phyloP scores from a whole-genome alignment of 805 yeast species.

The Zygotorulaspora florentina region DNA sequence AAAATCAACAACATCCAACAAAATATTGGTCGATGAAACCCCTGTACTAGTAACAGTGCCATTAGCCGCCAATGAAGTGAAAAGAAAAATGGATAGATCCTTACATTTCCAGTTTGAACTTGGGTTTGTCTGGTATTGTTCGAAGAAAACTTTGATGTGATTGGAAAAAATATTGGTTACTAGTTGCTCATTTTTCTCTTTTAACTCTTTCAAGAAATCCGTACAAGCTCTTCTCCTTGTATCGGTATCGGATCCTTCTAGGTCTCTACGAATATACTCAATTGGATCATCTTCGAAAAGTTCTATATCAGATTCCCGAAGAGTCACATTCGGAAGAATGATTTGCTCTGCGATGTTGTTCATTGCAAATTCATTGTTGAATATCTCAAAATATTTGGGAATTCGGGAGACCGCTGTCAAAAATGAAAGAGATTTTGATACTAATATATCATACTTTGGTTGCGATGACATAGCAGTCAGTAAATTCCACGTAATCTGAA shows the following conservation, averaged over 20 bases:
- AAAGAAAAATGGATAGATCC: slow-evolving; percentile 81
- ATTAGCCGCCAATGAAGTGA: slow-evolving; percentile 85
- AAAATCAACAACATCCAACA: slow-evolving; percentile 82
- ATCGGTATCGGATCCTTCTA: slow-evolving; percentile 93
- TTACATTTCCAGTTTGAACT: slow-evolving; percentile 72
- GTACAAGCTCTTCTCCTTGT: slow-evolving; percentile 91
- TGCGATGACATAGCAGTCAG: slow-evolving; percentile 62
- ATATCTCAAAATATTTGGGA: slow-evolving; percentile 61
- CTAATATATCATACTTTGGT: slow-evolving; percentile 78
- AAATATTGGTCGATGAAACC: slow-evolving; percentile 76
- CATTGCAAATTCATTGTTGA: slow-evolving; percentile 58
- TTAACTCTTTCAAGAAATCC: slow-evolving; percentile 82
- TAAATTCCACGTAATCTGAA: slow-evolving; percentile 76
- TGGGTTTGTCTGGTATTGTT: slow-evolving; percentile 42
- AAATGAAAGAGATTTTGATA: slow-evolving; percentile 74
- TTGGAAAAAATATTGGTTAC: slow-evolving; percentile 71
- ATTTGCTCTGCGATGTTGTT: slow-evolving; percentile 77
- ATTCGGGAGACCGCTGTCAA: slow-evolving; percentile 75
- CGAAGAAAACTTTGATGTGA: slow-evolving; percentile 65
- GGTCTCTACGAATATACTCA: slow-evolving; percentile 83
- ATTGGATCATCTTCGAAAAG: slow-evolving; percentile 96
- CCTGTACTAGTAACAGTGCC: slow-evolving; percentile 86
- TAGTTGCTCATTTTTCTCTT: slow-evolving; percentile 66
- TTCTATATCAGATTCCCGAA: slow-evolving; percentile 88
- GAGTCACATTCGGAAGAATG: slow-evolving; percentile 79